Conservation (phyloP, 768 basidiomycete species). For the Chlorophyllum brunneum region DNA sequence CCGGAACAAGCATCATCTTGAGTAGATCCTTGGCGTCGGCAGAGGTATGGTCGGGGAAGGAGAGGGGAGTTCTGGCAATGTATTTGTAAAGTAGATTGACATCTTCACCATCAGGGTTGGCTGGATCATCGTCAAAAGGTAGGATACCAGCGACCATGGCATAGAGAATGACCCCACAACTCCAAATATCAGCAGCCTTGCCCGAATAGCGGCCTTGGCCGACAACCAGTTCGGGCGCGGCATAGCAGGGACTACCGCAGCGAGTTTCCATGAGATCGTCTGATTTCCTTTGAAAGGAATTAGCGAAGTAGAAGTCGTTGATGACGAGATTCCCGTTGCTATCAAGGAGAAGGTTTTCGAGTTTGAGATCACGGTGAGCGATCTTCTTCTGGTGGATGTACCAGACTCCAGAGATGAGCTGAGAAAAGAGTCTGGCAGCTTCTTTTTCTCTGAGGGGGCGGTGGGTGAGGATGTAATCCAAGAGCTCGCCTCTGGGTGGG, state of each 20-base stretch:
- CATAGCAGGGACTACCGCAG: conserved; percentile 97
- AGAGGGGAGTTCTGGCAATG: conserved; percentile 94
- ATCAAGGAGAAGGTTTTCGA: conserved; percentile 96
- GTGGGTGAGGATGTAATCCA: conserved; percentile 98
- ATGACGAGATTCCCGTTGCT: conserved; percentile 98
- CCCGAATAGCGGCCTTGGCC: conserved; percentile 96
- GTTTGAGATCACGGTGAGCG: conserved; percentile 97
- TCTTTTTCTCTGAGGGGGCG: conserved; percentile 93
- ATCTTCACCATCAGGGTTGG: conserved; percentile 98
- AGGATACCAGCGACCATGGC: conserved; percentile 97
- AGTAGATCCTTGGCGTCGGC: conserved; percentile 79
- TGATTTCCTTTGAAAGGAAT: conserved; percentile 86
- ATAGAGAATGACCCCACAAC: conserved; percentile 92
- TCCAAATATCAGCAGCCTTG: conserved; percentile 97
- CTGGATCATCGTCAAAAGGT: conserved; percentile 98
- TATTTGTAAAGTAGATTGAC: conserved; percentile 98
- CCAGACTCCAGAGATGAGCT: conserved; percentile 97
- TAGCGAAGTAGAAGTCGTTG: conserved; percentile 99
- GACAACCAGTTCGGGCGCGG: conserved; percentile 96
- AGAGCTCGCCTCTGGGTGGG: conserved; percentile 96
- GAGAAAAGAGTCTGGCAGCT: conserved; percentile 93
- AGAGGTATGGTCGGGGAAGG: conserved; percentile 96
- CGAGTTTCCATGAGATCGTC: conserved; percentile 99
- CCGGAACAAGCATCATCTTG: conserved; percentile 90
- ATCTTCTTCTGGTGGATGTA: conserved; percentile 99